These are phyloP conservation scores for Salvia splendens DNA, from an alignment of 257 asterid genomes.

Conservation along the genomic window DNA sequence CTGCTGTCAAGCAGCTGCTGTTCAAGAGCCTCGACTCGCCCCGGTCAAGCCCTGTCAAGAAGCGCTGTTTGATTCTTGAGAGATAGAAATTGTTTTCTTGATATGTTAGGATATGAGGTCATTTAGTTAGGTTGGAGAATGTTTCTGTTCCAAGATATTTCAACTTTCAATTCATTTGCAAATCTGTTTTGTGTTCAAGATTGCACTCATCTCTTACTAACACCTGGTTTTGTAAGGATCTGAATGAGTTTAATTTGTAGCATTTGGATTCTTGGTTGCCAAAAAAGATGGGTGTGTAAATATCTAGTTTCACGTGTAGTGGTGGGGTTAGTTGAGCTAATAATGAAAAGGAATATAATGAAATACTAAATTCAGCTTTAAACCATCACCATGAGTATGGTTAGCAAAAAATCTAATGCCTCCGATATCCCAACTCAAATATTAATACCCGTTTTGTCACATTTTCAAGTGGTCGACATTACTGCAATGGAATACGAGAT, in stretches of 20 bases:
- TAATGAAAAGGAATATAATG: slow-evolving; percentile 23
- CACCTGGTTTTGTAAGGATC: too few species aligned
- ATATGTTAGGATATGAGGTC: background rate
- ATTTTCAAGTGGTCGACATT: background rate
- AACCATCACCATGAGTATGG: background rate
- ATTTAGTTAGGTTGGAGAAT: slow-evolving; percentile 18
- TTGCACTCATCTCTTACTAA: background rate
- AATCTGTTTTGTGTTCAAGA: background rate
- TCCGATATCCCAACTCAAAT: background rate
- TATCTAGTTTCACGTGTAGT: background rate
- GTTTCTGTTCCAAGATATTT: slow-evolving; percentile 4
- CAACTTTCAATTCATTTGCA: background rate
- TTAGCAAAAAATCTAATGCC: background rate
- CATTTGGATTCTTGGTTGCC: background rate
- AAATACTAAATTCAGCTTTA: too few species aligned
- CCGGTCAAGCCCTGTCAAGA: slow-evolving; percentile 47
- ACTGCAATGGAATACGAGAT: background rate
- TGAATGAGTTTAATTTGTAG: background rate
- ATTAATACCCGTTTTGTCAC: too few species aligned
- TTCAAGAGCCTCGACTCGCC: slow-evolving; percentile 74
- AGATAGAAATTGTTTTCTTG: background rate
- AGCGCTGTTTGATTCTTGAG: slow-evolving; percentile 39
- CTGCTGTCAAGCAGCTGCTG: slow-evolving; percentile 68
- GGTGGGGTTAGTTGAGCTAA: slow-evolving; percentile 1
- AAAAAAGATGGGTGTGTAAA: background rate